These are phyloP conservation scores for Lentinus tigrinus DNA, from an alignment of 768 basidiomycete species.

Conservation along the genomic window DNA sequence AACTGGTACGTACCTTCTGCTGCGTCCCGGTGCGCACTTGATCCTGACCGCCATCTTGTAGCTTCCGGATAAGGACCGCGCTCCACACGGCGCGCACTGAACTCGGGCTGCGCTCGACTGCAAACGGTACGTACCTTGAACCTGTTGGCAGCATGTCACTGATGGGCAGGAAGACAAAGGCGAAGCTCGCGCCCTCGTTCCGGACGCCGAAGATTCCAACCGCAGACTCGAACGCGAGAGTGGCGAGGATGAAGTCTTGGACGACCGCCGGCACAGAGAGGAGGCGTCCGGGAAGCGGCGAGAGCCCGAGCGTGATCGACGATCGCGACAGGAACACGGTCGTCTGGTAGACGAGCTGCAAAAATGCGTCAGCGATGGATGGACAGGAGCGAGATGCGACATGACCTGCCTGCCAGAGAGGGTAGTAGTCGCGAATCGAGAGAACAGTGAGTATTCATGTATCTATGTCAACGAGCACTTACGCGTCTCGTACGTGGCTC, in stretches of 20 bases:
- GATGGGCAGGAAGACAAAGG: conserved; percentile 72
- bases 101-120: too few species aligned
- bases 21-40: too few species aligned
- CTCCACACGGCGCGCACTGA: too few species aligned
- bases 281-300: conserved; percentile 68
- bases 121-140: too few species aligned
- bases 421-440: conserved; percentile 89
- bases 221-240: conserved; percentile 65
- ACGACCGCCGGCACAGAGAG: conserved; percentile 75
- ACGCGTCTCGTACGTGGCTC: too few species aligned
- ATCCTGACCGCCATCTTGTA: too few species aligned
- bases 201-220: conserved; percentile 58
- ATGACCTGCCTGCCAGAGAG: conserved; percentile 90
- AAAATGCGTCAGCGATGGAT: not conserved
- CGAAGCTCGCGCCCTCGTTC: conserved; percentile 46
- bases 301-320: conserved; percentile 80
- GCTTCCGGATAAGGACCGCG: too few species aligned
- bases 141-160: too few species aligned
- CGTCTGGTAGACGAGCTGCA: conserved; percentile 79
- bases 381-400: conserved; percentile 20
- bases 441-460: too few species aligned
- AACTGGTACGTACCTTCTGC: too few species aligned
- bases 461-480: too few species aligned
- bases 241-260: conserved; percentile 65
- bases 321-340: conserved; percentile 94